Evolutionary conservation across 805 yeast genomes (phyloP).

Genomic region (Suhomyces kilbournensis): DNA sequence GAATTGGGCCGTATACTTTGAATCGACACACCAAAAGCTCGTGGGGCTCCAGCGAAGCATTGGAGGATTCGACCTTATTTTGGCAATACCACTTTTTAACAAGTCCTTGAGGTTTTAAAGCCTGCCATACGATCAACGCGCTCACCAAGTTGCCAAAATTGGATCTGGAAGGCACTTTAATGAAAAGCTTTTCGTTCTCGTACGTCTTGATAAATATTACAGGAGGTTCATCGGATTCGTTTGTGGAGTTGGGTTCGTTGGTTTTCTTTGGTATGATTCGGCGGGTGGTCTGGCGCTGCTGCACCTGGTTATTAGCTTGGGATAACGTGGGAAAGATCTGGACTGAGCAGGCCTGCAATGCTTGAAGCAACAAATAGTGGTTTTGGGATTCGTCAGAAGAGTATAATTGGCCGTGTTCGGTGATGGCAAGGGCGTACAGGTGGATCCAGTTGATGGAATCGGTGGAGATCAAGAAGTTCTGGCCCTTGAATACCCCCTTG

Average conservation of each 20-base stretch:
- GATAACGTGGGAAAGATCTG: conserved; percentile 30
- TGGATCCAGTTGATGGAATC: conserved; percentile 38
- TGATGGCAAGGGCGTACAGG: conserved; percentile 25
- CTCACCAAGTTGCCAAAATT: conserved; percentile 45
- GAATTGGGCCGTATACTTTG: conserved; percentile 62
- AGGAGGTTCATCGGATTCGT: conserved; percentile 27
- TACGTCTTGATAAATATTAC: conserved; percentile 41
- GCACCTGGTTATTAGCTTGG: conserved; percentile 5
- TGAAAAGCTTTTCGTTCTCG: conserved; percentile 37
- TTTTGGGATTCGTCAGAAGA: conserved; percentile 30
- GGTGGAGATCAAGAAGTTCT: conserved; percentile 32
- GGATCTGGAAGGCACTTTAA: conserved; percentile 32
- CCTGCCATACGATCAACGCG: conserved; percentile 55
- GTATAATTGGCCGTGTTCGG: conserved; percentile 32
- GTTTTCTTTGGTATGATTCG: conserved; percentile 5
- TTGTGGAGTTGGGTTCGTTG: background rate
- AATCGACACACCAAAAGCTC: conserved; percentile 60
- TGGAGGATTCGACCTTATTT: conserved; percentile 28
- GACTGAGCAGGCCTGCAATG: conserved; percentile 39
- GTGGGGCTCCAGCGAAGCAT: conserved; percentile 23
- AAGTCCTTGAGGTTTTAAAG: conserved; percentile 49
- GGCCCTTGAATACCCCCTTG: conserved; percentile 33
- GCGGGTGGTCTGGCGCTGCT: conserved; percentile 6
- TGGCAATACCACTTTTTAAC: conserved; percentile 52
- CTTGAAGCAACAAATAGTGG: conserved; percentile 29